These are phyloP conservation scores for Colletotrichum horii DNA, from an alignment of 2,329 filamentous ascomycete genomes.

Conservation along the genomic window DNA sequence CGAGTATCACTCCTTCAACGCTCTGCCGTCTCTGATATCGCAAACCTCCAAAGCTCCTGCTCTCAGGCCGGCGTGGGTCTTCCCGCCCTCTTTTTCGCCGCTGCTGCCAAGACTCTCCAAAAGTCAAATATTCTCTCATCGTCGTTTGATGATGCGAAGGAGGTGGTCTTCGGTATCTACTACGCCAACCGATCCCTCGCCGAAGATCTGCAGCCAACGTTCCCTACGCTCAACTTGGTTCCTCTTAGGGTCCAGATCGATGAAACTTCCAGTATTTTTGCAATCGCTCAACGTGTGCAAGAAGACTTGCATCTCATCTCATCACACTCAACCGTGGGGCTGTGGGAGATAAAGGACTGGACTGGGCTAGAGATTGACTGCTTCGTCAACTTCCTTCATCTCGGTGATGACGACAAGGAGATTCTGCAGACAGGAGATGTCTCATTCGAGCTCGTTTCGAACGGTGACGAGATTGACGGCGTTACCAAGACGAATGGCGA, in stretches of 20 bases:
- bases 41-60: conserved; percentile 40
- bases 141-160: conserved; percentile 23
- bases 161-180: conserved; percentile 78
- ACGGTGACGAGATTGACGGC: conserved; percentile 30
- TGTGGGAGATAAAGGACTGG: conserved; percentile 78
- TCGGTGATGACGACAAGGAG: conserved; percentile 27
- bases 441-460: background rate
- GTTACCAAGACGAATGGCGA: background rate
- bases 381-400: conserved; percentile 82
- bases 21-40: conserved; percentile 45
- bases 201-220: conserved; percentile 51
- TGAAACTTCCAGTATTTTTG: conserved; percentile 39
- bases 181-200: conserved; percentile 74
- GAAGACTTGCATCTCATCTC: conserved; percentile 69
- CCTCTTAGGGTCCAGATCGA: conserved; percentile 65
- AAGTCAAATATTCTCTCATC: background rate
- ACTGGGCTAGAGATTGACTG: conserved; percentile 73
- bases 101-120: conserved; percentile 57
- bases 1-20: conserved; percentile 47
- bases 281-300: conserved; percentile 68
- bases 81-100: conserved; percentile 79
- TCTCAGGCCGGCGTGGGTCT: conserved; percentile 60
- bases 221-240: conserved; percentile 81
- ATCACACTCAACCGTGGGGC: conserved; percentile 56
- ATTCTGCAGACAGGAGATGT: background rate